These are phyloP conservation scores for Saturnispora halmiae DNA, from an alignment of 805 yeast species.

Conservation along the genomic window DNA sequence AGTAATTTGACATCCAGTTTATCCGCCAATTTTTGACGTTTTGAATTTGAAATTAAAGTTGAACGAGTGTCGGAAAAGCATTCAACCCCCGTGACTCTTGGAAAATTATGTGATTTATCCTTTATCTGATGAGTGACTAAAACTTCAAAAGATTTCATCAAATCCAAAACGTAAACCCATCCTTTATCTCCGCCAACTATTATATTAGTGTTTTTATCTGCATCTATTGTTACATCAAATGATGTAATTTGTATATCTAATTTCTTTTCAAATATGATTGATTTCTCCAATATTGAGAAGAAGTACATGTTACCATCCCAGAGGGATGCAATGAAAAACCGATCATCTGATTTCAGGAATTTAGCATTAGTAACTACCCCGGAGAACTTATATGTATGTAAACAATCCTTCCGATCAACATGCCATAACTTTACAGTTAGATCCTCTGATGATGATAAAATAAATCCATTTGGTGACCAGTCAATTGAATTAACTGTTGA, in stretches of 20 bases:
- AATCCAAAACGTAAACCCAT: constrained; percentile 48
- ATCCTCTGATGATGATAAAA: constrained; percentile 78
- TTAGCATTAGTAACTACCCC: constrained; percentile 75
- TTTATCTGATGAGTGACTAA: constrained; percentile 38
- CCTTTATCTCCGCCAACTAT: constrained; percentile 78
- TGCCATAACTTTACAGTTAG: constrained; percentile 81
- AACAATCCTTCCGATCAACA: constrained; percentile 51
- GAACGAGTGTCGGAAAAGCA: constrained; percentile 27
- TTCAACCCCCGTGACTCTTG: constrained; percentile 71
- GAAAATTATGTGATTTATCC: constrained; percentile 32
- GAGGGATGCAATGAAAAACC: constrained; percentile 78
- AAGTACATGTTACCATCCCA: constrained; percentile 64
- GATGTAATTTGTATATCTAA: constrained; percentile 63
- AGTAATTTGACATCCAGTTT: constrained; percentile 30
- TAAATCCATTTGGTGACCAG: constrained; percentile 83
- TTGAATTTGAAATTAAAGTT: constrained; percentile 13
- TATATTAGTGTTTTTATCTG: constrained; percentile 27
- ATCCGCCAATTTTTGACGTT: constrained; percentile 8
- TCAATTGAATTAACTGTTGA: constrained; percentile 65
- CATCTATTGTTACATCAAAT: constrained; percentile 57
- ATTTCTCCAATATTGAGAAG: constrained; percentile 78
- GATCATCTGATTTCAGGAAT: constrained; percentile 79
- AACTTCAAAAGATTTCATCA: constrained; percentile 40
- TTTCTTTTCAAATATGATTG: constrained; percentile 50
- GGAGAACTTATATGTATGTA: constrained; percentile 59